Evolutionary conservation across 176 grass and related monocot genomes (phyloP).

Genomic region (Calamus simplicifolius): DNA sequence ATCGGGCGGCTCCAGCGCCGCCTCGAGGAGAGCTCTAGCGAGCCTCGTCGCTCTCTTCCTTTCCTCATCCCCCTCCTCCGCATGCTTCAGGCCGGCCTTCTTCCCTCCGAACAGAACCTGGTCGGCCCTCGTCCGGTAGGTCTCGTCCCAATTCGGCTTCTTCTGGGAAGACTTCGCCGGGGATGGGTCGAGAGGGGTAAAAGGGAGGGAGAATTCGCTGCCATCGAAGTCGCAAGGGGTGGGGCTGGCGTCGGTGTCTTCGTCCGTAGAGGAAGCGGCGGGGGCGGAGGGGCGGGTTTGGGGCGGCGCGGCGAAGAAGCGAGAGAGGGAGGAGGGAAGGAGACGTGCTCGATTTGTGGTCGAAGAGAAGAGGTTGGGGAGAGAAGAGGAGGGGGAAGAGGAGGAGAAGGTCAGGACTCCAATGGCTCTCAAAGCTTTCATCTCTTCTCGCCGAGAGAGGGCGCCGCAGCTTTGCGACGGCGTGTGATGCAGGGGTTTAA

Average conservation of each 20-base stretch:
- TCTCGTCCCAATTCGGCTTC: slow-evolving; percentile 46
- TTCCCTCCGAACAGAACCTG: slow-evolving; percentile 55
- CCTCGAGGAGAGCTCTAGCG: slow-evolving; percentile 72
- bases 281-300: slow-evolving; percentile 14
- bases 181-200: background rate
- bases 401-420: background rate
- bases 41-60: slow-evolving; percentile 49
- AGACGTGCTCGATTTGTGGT: background rate
- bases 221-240: slow-evolving; percentile 15
- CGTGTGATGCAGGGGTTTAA: too few relatives aligned
- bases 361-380: slow-evolving; percentile 7
- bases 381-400: background rate
- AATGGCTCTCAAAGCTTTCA: slow-evolving; percentile 7
- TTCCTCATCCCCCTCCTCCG: slow-evolving; percentile 26
- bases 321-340: slow-evolving; percentile 10
- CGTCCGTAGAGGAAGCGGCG: background rate
- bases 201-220: slow-evolving; percentile 4
- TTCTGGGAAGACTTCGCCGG: background rate
- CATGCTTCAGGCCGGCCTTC: background rate
- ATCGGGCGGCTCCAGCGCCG: slow-evolving; percentile 57
- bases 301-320: slow-evolving; percentile 19
- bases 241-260: slow-evolving; percentile 11
- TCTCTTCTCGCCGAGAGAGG: background rate
- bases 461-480: too few relatives aligned
- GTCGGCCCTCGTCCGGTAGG: slow-evolving; percentile 65